Evolutionary conservation across 768 basidiomycete species (phyloP).

Genomic region (Crepidotus variabilis): DNA sequence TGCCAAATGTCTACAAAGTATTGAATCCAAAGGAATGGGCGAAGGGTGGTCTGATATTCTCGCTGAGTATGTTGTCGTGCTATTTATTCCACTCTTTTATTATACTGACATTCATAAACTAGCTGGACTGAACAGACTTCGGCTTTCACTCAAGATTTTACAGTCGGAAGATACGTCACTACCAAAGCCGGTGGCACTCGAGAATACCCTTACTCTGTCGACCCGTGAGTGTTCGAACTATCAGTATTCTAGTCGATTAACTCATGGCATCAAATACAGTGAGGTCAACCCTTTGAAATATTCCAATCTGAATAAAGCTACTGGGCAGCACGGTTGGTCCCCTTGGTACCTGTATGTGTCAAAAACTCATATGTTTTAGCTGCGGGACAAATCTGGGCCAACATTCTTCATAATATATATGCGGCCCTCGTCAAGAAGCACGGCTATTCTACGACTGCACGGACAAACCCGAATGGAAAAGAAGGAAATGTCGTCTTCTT

Average conservation of each 20-base stretch:
- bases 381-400: conserved; percentile 49
- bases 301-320: conserved; percentile 13
- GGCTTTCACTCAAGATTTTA: conserved; percentile 31
- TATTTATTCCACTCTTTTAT: not conserved
- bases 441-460: conserved; percentile 31
- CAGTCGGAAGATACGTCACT: conserved; percentile 50
- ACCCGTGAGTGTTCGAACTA: conserved; percentile 20
- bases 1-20: conserved; percentile 46
- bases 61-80: conserved; percentile 20
- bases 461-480: conserved; percentile 16
- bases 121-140: conserved; percentile 25
- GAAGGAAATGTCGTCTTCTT: conserved; percentile 22
- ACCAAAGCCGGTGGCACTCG: conserved; percentile 50
- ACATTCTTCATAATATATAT: conserved; percentile 36
- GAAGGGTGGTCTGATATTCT: conserved; percentile 48
- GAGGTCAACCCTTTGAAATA: conserved; percentile 34
- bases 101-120: not conserved
- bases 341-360: not conserved
- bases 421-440: conserved; percentile 29
- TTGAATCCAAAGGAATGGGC: conserved; percentile 53
- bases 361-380: not conserved
- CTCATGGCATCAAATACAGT: conserved; percentile 19
- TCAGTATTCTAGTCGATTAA: not conserved
- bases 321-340: not conserved
- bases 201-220: conserved; percentile 52